Evolutionary conservation across 805 yeast genomes (phyloP), one percentile per base, ranked within the genome.

Genomic region (Tanozyma kutaoensis): DNA sequence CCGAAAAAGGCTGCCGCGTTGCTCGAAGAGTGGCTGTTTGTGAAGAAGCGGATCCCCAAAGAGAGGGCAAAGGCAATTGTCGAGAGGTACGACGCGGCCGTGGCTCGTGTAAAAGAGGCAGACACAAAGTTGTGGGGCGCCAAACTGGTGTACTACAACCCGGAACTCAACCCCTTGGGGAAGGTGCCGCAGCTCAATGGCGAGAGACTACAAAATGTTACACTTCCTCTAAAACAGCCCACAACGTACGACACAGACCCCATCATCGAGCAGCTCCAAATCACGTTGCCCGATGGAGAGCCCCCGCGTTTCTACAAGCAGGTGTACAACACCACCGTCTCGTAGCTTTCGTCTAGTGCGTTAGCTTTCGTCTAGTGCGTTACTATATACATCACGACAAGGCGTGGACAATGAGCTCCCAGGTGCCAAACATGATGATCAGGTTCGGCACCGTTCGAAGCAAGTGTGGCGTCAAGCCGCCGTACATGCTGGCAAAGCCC

Each of bases 361-460:
- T n/a, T n/a, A n/a, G n/a, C n/a, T n/a, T n/a, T n/a, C n/a, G n/a
- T n/a, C n/a, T n/a, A n/a, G n/a, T n/a, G n/a, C n/a, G n/a, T n/a
- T n/a, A n/a, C n/a, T n/a, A n/a, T n/a, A n/a, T n/a, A n/a, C n/a
- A n/a, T n/a, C n/a, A n/a, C n/a, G n/a, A n/a, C n/a, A n/a, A n/a
- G n/a, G n/a, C n/a, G n/a, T 15, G 41, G 9, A 59, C 66, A 15
- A 59, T 58, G 20, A 91, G 50, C 48, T 91, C 99, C 97, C 97
- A 91, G 3, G 97, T 86, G 24, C 99, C 98, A 60, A 91, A 91
- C 98, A 91, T 91, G 40, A 91, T 88, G 48, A 91, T 85, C 45
- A 94, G 80, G 54, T 91, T 91, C 3, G 99, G 99, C 28, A 91
- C 98, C 0, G 98, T 91, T 53, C 98, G 72, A 58, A 91, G 68